phyloP scores from a whole-genome alignment of 441 rosid genomes.

The Erysimum cheiri region DNA sequence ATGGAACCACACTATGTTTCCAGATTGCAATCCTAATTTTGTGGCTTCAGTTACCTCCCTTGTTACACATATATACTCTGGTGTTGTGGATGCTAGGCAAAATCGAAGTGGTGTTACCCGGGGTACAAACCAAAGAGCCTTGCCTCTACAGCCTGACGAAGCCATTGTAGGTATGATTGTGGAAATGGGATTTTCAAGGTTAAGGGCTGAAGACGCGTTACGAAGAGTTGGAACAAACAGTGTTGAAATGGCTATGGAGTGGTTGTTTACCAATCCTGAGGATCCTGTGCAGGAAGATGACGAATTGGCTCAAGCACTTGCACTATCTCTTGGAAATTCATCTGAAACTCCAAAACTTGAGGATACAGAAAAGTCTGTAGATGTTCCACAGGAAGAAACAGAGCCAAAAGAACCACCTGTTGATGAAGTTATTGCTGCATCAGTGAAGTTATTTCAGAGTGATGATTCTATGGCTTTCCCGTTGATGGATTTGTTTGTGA shows the following conservation, averaged over 20 bases:
- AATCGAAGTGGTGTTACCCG: slow-evolving; percentile 69
- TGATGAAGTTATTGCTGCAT: slow-evolving; percentile 86
- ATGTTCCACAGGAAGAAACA: slow-evolving; percentile 62
- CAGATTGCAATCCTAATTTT: slow-evolving; percentile 76
- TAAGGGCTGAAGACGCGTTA: slow-evolving; percentile 95
- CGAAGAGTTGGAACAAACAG: slow-evolving; percentile 94
- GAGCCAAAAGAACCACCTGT: slow-evolving; percentile 65
- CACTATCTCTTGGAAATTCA: slow-evolving; percentile 91
- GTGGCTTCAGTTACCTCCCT: slow-evolving; percentile 77
- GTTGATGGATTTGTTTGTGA: slow-evolving; percentile 85
- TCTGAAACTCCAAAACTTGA: slow-evolving; percentile 86
- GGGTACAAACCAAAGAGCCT: slow-evolving; percentile 71
- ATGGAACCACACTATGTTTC: slow-evolving; percentile 91
- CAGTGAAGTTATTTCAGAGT: slow-evolving; percentile 79
- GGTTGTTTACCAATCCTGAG: slow-evolving; percentile 87
- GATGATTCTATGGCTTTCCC: slow-evolving; percentile 82
- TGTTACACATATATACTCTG: slow-evolving; percentile 85
- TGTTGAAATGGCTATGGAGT: slow-evolving; percentile 99
- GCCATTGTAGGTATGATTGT: slow-evolving; percentile 86
- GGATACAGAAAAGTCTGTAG: slow-evolving; percentile 69
- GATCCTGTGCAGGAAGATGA: slow-evolving; percentile 99
- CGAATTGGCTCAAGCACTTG: slow-evolving; percentile 97
- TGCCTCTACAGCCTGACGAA: slow-evolving; percentile 94
- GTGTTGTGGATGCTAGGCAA: slow-evolving; percentile 88
- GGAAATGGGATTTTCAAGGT: slow-evolving; percentile 98